A percentile compares a stretch with the other conserved stretches of the same genome.
phyloP scores from a whole-genome alignment of 129 eudicot genomes.

The Arctium lappa region DNA sequence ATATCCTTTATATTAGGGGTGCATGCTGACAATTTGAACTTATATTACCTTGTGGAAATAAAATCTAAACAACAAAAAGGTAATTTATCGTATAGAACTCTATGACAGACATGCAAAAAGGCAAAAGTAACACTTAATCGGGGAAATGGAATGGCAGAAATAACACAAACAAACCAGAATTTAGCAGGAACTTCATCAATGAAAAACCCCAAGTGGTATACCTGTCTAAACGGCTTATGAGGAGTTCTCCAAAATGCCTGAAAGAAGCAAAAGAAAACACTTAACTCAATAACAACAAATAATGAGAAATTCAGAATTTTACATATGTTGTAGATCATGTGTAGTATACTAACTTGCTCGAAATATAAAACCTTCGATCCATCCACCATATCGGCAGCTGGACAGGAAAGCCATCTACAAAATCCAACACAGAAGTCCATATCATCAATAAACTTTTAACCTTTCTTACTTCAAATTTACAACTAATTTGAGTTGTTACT shows the following conservation, averaged over 20 bases:
- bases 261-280: conserved; percentile 19
- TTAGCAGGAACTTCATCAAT: neutral
- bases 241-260: conserved; percentile 99
- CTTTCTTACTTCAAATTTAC: neutral
- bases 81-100: neutral
- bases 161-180: conserved; percentile 16
- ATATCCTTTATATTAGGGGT: neutral
- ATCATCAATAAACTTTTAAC: neutral
- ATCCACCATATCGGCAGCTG: conserved; percentile 95
- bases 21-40: neutral
- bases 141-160: neutral
- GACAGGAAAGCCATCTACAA: conserved; percentile 87
- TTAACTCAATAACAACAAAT: neutral
- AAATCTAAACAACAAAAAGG: neutral
- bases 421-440: neutral
- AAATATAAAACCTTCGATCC: conserved; percentile 83
- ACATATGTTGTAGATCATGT: neutral
- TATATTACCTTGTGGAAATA: neutral
- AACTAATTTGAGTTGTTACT: neutral
- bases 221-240: conserved; percentile 96
- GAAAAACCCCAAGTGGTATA: conserved; percentile 15
- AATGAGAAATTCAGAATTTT: neutral
- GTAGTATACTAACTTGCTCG: conserved; percentile 60
- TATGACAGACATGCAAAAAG: neutral
- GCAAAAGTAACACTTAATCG: neutral